Evolutionary conservation across 257 asterid genomes (phyloP), one percentile per base, ranked within the genome.

Genomic region (Mitragyna speciosa): DNA sequence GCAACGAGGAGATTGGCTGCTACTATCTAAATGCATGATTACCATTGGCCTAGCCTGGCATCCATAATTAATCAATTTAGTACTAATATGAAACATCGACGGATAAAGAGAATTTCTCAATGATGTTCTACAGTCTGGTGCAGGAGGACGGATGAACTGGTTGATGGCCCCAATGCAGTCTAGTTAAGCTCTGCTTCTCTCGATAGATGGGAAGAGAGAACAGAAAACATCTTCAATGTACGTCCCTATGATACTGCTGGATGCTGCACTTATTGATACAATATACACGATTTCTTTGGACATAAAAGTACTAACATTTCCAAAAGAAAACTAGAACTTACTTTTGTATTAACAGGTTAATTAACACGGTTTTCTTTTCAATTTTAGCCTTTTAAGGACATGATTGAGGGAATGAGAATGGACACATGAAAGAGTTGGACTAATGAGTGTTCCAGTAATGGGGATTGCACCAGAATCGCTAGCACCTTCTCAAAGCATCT

Each of bases 351-450:
- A 9, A 9, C n/a, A 7, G n/a, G 9, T 31, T 11, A 39, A 24
- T 49, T 19, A 36, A 43, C 48, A 14, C 12, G n/a, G 5, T 47
- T 33, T 66, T 39, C 36, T 83, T 36, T 36, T 14, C 45, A 49
- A 5, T 16, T 36, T 36, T 12, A 93, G 98, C 97, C 98, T 0
- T 93, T 93, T 81, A 90, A 87, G 87, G 98, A 93, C 85, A 90
- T 93, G 98, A 93, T 93, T 33, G 97, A 93, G 28, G 98, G 98
- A 36, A 91, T 93, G 98, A 86, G 98, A 73, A 91, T 91, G 98
- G 98, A 93, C 78, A 88, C 85, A 1, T 74, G 90, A 76, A 93
- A 93, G 82, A 85, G 41, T 93, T 65, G 98, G 98, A 24, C 83
- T 93, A 52, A 93, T 93, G 98, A 91, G 97, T 73, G 98, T 93